Base-by-base conservation (phyloP, 768 basidiomycete genomes). In the Pleurotus tuoliensis region DNA sequence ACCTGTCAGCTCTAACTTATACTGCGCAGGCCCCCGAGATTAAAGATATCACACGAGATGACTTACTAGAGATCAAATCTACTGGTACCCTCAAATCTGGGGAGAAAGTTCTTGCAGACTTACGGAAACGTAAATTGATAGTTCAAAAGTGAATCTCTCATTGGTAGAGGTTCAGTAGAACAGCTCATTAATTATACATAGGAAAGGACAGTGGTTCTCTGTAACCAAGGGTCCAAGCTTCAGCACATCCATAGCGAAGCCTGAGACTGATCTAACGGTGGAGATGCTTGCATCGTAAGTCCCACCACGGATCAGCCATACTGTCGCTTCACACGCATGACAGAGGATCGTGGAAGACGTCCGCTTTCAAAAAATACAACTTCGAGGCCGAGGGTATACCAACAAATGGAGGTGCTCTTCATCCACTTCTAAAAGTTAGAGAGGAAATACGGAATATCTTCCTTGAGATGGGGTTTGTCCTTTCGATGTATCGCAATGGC, bases 401-500 rank as follows among this genome's bases (percentile, higher is more conserved):
- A 7, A 87, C 94, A 3, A 82, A 83, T 39, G 94, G 94, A 27
- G 97, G 97, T 40, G 94, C 95, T 12, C 77, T 98, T 27, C 97
- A 98, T 71, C 97, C 97, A 13, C 79, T 99, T 34, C 83, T 99
- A 57, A 98, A 98, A 77, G 97, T 99, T 22, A 82, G 97, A 56
- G 97, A 98, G 73, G 97, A 99, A 71, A 92, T 99, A 67, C 82
- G 95, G 52, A 90, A 90, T 69, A 98, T 98, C 66, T 99, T 99
- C 81, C 81, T 99, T 63, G 97, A 99, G 71, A 98, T 98, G 95
- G 97, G 97, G 96, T 18, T 45, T 22, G 52, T 12, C 51, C 5
- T 34, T 25, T 34, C 30, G 30, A 11, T 34, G 8, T 27, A 30
- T 24, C 16, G 58, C 18, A 3, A 11, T 41, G 5, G 18, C 3